phyloP scores from a whole-genome alignment of 2,329 filamentous ascomycete species.

The Pseudogymnoascus sp. region DNA sequence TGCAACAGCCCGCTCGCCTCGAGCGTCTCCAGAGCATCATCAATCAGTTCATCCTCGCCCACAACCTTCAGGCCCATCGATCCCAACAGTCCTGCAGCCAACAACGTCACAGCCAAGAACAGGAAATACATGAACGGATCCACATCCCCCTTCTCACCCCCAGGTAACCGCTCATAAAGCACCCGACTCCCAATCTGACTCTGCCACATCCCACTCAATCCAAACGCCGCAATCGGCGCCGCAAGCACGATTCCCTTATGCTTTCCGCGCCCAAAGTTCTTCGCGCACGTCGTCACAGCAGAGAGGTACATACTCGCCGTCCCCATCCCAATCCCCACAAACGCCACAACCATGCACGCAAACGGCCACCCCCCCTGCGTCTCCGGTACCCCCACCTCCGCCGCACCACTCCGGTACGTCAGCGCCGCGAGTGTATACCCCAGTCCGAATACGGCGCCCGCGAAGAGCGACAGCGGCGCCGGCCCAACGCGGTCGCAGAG shows the following conservation, averaged over 20 bases:
- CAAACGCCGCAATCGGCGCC: constrained; percentile 84
- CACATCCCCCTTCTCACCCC: constrained; percentile 56
- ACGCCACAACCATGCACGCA: constrained; percentile 75
- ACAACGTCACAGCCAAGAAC: constrained; percentile 68
- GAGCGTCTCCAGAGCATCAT: constrained; percentile 83
- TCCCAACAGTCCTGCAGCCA: constrained; percentile 64
- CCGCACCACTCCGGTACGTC: constrained; percentile 56
- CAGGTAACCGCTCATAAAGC: constrained; percentile 59
- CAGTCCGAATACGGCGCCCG: constrained; percentile 64
- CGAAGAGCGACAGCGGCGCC: constrained; percentile 63
- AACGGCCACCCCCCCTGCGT: constrained; percentile 54
- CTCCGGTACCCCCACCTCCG: constrained; percentile 33
- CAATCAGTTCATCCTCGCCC: constrained; percentile 79
- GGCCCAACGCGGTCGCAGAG: constrained; percentile 85
- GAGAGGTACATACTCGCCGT: constrained; percentile 86
- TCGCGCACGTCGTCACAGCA: constrained; percentile 90
- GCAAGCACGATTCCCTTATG: constrained; percentile 85
- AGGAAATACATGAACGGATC: constrained; percentile 82
- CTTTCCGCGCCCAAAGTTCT: constrained; percentile 89
- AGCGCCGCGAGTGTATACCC: constrained; percentile 81
- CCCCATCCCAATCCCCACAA: constrained; percentile 71
- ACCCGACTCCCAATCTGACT: constrained; percentile 77
- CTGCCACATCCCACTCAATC: constrained; percentile 91
- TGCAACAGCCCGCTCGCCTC: constrained; percentile 78
- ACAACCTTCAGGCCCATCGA: constrained; percentile 68